Conservation (phyloP, 2,329 filamentous ascomycete genomes). For the Aspergillus phoenicis region DNA sequence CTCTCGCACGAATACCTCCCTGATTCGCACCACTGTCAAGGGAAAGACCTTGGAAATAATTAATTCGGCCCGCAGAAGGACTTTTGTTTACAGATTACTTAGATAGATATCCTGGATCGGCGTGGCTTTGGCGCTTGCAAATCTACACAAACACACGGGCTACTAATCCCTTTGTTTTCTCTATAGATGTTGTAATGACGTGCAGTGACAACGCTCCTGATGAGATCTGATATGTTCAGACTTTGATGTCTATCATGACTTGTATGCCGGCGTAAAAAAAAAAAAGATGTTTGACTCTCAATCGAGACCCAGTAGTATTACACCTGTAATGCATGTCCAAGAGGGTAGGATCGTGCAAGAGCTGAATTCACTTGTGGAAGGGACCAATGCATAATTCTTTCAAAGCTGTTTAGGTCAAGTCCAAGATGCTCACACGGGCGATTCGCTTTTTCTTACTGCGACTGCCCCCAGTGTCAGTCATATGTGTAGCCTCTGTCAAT, state of each 20-base stretch:
- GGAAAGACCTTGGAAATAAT: neutral
- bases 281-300: neutral
- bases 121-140: constrained; percentile 5
- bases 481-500: neutral
- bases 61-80: neutral
- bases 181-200: neutral
- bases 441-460: constrained; percentile 33
- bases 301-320: neutral
- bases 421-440: constrained; percentile 38
- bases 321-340: neutral
- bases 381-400: neutral
- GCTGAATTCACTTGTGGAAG: too few species aligned
- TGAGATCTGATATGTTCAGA: neutral
- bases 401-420: constrained; percentile 25
- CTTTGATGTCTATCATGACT: neutral
- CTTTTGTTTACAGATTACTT: neutral
- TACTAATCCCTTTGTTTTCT: too few species aligned
- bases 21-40: neutral
- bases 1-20: neutral
- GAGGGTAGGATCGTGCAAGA: neutral
- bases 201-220: neutral
- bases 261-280: neutral
- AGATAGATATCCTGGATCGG: constrained; percentile 3
- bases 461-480: constrained; percentile 4
- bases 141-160: neutral